Conservation (phyloP, 139 green algal genomes). For the Mychonastes homosphaera region DNA sequence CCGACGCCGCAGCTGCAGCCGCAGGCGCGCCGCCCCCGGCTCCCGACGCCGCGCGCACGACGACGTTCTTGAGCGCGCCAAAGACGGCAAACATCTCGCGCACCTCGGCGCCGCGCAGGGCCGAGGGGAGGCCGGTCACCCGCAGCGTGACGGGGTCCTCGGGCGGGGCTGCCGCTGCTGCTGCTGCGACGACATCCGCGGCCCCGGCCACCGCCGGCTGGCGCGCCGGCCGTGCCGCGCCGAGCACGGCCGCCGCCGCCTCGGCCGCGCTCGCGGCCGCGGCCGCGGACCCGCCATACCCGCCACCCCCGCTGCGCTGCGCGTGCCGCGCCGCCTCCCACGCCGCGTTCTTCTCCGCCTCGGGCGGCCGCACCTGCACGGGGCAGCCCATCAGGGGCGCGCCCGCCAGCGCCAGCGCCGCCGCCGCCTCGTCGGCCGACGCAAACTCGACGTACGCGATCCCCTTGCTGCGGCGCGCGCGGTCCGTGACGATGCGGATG, state of each 20-base stretch:
- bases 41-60: slow-evolving; percentile 31
- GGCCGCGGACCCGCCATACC: too few species aligned
- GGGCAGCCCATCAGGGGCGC: slow-evolving; percentile 59
- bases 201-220: background rate
- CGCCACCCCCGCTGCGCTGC: slow-evolving; percentile 42
- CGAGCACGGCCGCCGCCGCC: slow-evolving; percentile 14
- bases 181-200: background rate
- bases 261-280: slow-evolving; percentile 4
- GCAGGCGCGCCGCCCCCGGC: slow-evolving; percentile 4
- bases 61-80: slow-evolving; percentile 64
- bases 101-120: slow-evolving; percentile 56
- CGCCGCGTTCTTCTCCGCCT: slow-evolving; percentile 92
- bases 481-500: slow-evolving; percentile 89
- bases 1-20: background rate
- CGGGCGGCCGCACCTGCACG: slow-evolving; percentile 88
- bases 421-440: slow-evolving; percentile 63
- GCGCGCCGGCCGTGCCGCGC: slow-evolving; percentile 3
- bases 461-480: slow-evolving; percentile 80
- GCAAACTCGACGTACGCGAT: slow-evolving; percentile 95
- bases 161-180: background rate
- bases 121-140: slow-evolving; percentile 29
- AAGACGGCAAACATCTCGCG: slow-evolving; percentile 70
- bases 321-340: slow-evolving; percentile 75
- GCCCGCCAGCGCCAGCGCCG: slow-evolving; percentile 74
- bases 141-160: slow-evolving; percentile 13